Percentiles rank a stretch among this genome's conserved stretches.
Evolutionary conservation across 106 monocot species (phyloP).

Genomic region (Allium sativum): DNA sequence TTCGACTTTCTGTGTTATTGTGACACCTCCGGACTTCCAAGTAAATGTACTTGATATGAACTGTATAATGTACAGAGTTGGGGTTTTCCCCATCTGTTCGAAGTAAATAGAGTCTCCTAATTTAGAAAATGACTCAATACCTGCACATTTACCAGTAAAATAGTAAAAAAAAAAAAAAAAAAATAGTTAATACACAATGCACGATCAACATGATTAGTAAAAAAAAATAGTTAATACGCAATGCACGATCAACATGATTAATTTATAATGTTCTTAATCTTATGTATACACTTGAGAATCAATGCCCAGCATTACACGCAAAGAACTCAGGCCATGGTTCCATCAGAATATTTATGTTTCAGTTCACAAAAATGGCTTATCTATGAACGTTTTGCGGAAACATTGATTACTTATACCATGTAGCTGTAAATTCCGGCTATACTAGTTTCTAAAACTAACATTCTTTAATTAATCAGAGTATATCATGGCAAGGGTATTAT

Average conservation of each 20-base stretch:
- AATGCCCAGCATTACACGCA: background rate
- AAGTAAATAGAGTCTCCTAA: conserved; percentile 89
- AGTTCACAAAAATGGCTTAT: background rate
- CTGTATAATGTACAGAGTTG: conserved; percentile 55
- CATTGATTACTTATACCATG: no score
- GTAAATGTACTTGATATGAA: conserved; percentile 60
- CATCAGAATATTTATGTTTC: no score
- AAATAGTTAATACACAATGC: background rate
- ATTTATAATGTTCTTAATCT: background rate
- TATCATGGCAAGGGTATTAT: background rate
- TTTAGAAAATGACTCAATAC: conserved; percentile 80
- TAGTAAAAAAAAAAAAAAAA: background rate
- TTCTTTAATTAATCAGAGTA: background rate
- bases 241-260: background rate
- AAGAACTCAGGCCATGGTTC: no score
- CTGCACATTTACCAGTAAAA: conserved; percentile 17
- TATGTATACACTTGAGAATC: background rate
- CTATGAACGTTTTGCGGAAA: background rate
- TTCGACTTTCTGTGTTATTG: conserved; percentile 30
- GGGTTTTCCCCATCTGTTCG: conserved; percentile 46
- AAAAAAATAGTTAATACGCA: background rate
- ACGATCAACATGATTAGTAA: background rate
- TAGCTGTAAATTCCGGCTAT: no score
- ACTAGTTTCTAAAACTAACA: no score
- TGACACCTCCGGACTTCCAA: conserved; percentile 53